These are phyloP conservation scores for Jacaranda copaia DNA, from an alignment of 257 asterid species.

Conservation along the genomic window DNA sequence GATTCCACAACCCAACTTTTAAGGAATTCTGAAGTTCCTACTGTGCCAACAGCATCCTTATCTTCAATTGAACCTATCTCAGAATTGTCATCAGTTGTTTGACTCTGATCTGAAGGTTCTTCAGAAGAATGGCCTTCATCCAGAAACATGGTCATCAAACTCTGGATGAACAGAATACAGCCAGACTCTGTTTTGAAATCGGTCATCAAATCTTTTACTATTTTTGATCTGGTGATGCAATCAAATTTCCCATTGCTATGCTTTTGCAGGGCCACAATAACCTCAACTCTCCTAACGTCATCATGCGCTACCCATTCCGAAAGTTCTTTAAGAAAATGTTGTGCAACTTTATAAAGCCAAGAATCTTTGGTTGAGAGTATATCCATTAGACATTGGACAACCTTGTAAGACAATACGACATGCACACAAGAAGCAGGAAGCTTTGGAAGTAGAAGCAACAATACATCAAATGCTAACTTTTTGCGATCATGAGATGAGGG, in stretches of 20 bases:
- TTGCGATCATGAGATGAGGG: conserved; percentile 96
- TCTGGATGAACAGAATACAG: conserved; percentile 72
- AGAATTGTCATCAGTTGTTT: conserved; percentile 95
- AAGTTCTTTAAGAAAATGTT: conserved; percentile 75
- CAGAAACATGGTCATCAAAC: conserved; percentile 74
- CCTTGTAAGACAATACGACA: conserved; percentile 68
- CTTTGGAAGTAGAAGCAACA: conserved; percentile 78
- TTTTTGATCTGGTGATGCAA: conserved; percentile 75
- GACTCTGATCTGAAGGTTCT: conserved; percentile 99
- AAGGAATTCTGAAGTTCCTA: conserved; percentile 69
- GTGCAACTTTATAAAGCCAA: conserved; percentile 90
- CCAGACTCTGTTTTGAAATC: conserved; percentile 85
- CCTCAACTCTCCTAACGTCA: conserved; percentile 81
- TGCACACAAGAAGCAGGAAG: conserved; percentile 71
- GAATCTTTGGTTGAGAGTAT: conserved; percentile 82
- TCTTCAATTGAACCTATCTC: conserved; percentile 85
- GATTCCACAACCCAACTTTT: conserved; percentile 92
- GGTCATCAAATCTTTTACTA: conserved; percentile 78
- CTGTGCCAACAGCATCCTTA: conserved; percentile 64
- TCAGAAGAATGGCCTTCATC: conserved; percentile 86
- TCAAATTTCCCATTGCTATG: conserved; percentile 93
- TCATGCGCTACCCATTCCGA: conserved; percentile 80
- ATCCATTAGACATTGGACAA: conserved; percentile 90
- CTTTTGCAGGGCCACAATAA: conserved; percentile 84
- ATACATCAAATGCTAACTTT: conserved; percentile 78